Conservation (phyloP, 345 rosid genomes). For the Anacardium occidentale region DNA sequence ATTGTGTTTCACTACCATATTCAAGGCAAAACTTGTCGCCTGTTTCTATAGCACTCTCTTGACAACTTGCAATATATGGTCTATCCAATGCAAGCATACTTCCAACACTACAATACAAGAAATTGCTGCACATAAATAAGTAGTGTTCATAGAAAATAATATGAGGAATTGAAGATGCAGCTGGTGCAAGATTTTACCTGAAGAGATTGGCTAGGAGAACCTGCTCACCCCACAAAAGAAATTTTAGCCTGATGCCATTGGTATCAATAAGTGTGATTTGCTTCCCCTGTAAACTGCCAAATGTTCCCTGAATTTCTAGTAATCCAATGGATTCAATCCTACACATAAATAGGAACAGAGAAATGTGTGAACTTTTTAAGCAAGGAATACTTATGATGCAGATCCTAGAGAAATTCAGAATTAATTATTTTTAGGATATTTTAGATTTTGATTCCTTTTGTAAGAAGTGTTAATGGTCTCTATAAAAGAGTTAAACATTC, state of each 20-base stretch:
- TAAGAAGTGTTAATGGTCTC: too few relatives aligned
- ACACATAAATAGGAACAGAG: constrained; percentile 17
- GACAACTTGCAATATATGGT: constrained; percentile 70
- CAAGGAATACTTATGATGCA: neutral
- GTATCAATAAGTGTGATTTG: constrained; percentile 70
- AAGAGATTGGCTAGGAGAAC: constrained; percentile 72
- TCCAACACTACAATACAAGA: constrained; percentile 71
- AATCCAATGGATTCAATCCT: constrained; percentile 86
- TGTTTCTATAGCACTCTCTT: constrained; percentile 53
- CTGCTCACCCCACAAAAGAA: constrained; percentile 92
- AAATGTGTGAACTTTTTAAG: neutral
- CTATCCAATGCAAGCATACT: constrained; percentile 85
- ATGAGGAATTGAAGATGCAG: constrained; percentile 6
- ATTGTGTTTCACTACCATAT: constrained; percentile 92
- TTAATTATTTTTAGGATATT: too few relatives aligned
- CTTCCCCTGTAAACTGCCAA: constrained; percentile 52
- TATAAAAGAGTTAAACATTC: too few relatives aligned
- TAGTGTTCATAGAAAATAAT: constrained; percentile 10
- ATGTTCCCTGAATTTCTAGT: constrained; percentile 57
- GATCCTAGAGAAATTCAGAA: too few relatives aligned
- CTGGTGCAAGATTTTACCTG: constrained; percentile 55
- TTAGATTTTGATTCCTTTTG: too few relatives aligned
- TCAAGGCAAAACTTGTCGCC: constrained; percentile 70
- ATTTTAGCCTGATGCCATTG: constrained; percentile 60
- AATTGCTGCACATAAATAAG: constrained; percentile 18